Base-by-base conservation (phyloP, 2,329 filamentous ascomycete species). In the Ophiosphaerella narmari region DNA sequence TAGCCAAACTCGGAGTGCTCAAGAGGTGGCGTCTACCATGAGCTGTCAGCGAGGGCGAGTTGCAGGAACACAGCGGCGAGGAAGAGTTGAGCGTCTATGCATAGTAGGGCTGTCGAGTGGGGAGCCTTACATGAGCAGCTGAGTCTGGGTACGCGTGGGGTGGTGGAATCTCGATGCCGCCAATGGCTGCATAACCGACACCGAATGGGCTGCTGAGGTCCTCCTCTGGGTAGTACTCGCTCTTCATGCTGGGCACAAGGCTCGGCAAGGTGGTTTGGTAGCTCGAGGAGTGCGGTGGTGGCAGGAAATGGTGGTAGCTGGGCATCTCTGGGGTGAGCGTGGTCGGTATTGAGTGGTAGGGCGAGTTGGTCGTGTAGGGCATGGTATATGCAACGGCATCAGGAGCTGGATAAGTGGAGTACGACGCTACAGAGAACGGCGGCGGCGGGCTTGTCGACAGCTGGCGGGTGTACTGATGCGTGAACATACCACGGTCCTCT, bases 81-180 rank as follows among this genome's bases (percentile, higher is more conserved):
- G 41, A 66, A 66, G 62, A 66, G 66, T 43, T 62, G 60, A 59
- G 50, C 48, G 48, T 59, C 60, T 54, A 71, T 60, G 70, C 65
- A 63, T 68, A 73, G 57, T 72, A 72, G 52, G 65, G 57, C 59
- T 72, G 70, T 59, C 68, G 67, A 66, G 68, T 62, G 55, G 71
- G 78, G 72, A 77, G 77, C 86, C 85, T 87, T 86, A 91, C 88
- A 84, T 89, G 87, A 81, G 86, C 83, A 75, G 84, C 82, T 73
- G 84, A 83, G 62, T 85, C 78, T 70, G 88, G 83, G 78, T 89
- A 90, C 23, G 82, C 78, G 61, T 83, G 80, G 50, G 79, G 76
- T 51, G 78, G 75, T 68, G 80, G 80, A 62, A 88, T 82, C 62
- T 89, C 86, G 68, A 89, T 82, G 43, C 79, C 50, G 82, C 78